phyloP scores from a whole-genome alignment of 108 stramenopile genomes.

The Stephanodiscus minutulus region DNA sequence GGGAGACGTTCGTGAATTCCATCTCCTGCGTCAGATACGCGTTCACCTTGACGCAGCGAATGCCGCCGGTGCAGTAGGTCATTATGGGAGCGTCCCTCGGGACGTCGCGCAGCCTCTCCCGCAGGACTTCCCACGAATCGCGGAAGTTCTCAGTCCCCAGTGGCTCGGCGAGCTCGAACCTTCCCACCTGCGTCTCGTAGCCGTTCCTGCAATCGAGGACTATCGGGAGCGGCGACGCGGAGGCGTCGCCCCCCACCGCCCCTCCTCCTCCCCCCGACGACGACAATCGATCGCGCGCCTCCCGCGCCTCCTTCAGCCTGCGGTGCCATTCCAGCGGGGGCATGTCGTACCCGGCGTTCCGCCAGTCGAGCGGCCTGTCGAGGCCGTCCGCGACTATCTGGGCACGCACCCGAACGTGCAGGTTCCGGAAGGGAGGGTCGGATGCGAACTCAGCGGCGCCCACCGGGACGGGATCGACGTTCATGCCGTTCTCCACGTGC shows the following conservation, averaged over 20 bases:
- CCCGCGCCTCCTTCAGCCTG: constrained; percentile 71
- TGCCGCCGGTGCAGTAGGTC: constrained; percentile 93
- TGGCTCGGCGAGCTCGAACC: constrained; percentile 89
- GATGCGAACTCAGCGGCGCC: constrained; percentile 65
- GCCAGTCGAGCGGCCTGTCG: constrained; percentile 83
- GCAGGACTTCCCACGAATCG: constrained; percentile 82
- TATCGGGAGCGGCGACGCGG: constrained; percentile 53
- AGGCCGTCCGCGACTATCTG: constrained; percentile 98
- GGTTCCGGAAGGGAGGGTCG: constrained; percentile 81
- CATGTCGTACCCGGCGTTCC: constrained; percentile 88
- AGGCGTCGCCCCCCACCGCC: constrained; percentile 10
- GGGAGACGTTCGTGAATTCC: constrained; percentile 91
- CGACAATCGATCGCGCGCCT: constrained; percentile 9
- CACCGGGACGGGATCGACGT: constrained; percentile 81
- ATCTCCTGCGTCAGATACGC: constrained; percentile 93
- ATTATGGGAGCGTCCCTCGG: constrained; percentile 91
- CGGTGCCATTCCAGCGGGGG: constrained; percentile 94
- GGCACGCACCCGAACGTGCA: constrained; percentile 86
- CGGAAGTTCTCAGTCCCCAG: constrained; percentile 89
- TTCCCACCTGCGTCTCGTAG: constrained; percentile 94
- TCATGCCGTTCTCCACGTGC: constrained; percentile 90
- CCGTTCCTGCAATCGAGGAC: constrained; percentile 86
- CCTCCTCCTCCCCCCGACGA: background rate
- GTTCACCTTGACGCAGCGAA: constrained; percentile 94
- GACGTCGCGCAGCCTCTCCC: constrained; percentile 72